Base-by-base conservation (phyloP, 2,329 filamentous ascomycete genomes). In the Pseudonectria buxi region DNA sequence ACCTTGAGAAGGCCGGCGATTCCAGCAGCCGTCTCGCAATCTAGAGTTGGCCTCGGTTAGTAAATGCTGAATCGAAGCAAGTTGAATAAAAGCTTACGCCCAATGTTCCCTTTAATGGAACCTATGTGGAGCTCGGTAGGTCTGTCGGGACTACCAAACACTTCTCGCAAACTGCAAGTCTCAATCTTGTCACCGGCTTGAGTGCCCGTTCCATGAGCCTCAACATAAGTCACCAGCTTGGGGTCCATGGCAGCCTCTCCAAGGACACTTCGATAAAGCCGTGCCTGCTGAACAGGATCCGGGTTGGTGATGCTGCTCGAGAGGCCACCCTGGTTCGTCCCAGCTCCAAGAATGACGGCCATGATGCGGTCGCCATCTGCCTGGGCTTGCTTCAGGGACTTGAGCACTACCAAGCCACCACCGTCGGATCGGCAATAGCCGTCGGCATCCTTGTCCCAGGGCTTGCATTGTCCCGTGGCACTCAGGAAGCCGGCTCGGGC, bases 371-470 rank as follows among this genome's bases (percentile, higher is more conserved):
- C 69, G 2, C 68, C 68, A 31, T 77, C 72, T 2, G 60, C 61
- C 13, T 66, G 35, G 4, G 75, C 75, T 46, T 70, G 62, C 11
- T 59, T 52, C 0, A 75, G 52, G 2, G 46, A 56, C 53, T 76
- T 76, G 0, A 78, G 40, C 2, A 73, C 43, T 0, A 76, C 41
- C 1, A 58, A 44, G 0, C 50, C 67, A 4, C 61, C 51, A 0
- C 67, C 73, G 30, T 78, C 73, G 1, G 64, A 69, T 3, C 72
- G 59, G 7, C 63, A 69, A 41, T 76, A 77, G 0, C 73, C 74
- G 39, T 70, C 61, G 5, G 53, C 57, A 1, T 14, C 9, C 3
- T 38, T 46, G 14, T 55, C 54, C 18, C 55, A 59, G 0, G 56
- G 43, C 27, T 47, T 53, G 33, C 47, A 57, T 11, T 47, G 37